A percentile compares a stretch with the other conserved stretches of the same genome.
Evolutionary conservation across 2,329 filamentous ascomycete species (phyloP).

Genomic region (Penicillium carneum): DNA sequence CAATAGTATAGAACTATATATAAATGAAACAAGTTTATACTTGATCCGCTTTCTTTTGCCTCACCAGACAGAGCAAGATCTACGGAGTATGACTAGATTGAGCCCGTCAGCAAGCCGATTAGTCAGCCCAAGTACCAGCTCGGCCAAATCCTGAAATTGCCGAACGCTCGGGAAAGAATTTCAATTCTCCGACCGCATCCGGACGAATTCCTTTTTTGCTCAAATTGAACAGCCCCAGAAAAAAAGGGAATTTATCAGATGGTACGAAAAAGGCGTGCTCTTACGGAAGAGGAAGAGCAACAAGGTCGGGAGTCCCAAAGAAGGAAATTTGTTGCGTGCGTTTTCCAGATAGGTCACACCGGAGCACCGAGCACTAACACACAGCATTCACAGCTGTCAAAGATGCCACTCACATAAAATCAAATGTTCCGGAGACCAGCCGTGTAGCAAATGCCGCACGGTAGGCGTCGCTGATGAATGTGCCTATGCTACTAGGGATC

Average conservation of each 20-base stretch:
- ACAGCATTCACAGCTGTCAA: conserved; percentile 43
- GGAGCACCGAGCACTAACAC: conserved; percentile 14
- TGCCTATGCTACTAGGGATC: conserved; percentile 52
- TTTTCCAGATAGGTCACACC: conserved; percentile 4
- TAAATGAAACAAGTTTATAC: too few relatives aligned
- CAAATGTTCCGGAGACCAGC: conserved; percentile 56
- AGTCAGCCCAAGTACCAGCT: background rate
- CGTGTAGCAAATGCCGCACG: conserved; percentile 52
- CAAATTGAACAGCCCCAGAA: conserved; percentile 5
- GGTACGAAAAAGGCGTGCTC: conserved; percentile 27
- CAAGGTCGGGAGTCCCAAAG: conserved; percentile 28
- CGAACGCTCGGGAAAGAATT: conserved; percentile 5
- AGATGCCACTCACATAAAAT: conserved; percentile 58
- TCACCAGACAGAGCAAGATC: too few relatives aligned
- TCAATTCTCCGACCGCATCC: conserved; percentile 5
- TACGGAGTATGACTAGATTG: too few relatives aligned
- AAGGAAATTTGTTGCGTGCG: conserved; percentile 46
- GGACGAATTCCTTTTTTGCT: background rate
- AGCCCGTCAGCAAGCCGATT: background rate
- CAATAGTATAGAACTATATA: too few relatives aligned
- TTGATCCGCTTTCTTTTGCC: too few relatives aligned
- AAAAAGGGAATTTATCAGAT: conserved; percentile 21
- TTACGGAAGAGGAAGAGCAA: conserved; percentile 26
- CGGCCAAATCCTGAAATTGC: background rate
- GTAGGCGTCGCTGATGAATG: conserved; percentile 51